These are phyloP conservation scores for Zygosaccharomyces bisporus DNA, from an alignment of 805 yeast genomes.

Conservation along the genomic window DNA sequence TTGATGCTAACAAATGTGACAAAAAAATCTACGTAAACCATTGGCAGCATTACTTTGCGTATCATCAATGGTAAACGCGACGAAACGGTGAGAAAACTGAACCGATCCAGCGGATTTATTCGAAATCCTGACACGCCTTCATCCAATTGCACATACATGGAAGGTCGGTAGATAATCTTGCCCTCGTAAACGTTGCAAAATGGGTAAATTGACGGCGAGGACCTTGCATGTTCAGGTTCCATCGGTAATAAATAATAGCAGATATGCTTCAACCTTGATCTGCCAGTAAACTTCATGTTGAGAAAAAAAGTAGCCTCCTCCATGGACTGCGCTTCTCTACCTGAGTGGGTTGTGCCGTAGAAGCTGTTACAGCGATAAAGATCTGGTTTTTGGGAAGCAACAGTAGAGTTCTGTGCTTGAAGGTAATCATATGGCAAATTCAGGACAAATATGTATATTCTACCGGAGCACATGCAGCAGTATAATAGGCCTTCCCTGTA, in stretches of 20 bases:
- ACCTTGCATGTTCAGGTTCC: constrained; percentile 14
- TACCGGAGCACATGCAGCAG: constrained; percentile 27
- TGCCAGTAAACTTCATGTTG: constrained; percentile 16
- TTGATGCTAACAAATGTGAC: constrained; percentile 19
- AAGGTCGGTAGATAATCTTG: constrained; percentile 20
- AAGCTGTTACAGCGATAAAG: constrained; percentile 3
- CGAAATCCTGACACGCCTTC: constrained; percentile 23
- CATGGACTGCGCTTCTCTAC: constrained; percentile 14
- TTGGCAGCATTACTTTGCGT: constrained; percentile 47
- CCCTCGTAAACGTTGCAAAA: constrained; percentile 12
- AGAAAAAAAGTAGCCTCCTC: constrained; percentile 16
- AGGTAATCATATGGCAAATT: constrained; percentile 28
- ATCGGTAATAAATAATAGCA: constrained; percentile 25
- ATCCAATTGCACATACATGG: constrained; percentile 20
- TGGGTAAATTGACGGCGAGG: constrained; percentile 11
- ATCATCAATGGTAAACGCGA: constrained; percentile 89
- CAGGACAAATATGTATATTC: constrained; percentile 24
- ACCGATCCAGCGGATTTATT: constrained; percentile 29
- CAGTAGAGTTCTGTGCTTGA: constrained; percentile 17
- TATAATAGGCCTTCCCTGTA: constrained; percentile 28
- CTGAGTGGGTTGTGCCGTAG: not conserved
- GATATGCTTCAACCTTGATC: constrained; percentile 20
- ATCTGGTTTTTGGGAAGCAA: constrained; percentile 8
- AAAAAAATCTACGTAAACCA: constrained; percentile 22
- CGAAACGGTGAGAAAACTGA: constrained; percentile 59